Percentiles rank a stretch among this genome's conserved stretches.
Conservation (phyloP, 441 rosid species). For the Populus trichocarpa region DNA sequence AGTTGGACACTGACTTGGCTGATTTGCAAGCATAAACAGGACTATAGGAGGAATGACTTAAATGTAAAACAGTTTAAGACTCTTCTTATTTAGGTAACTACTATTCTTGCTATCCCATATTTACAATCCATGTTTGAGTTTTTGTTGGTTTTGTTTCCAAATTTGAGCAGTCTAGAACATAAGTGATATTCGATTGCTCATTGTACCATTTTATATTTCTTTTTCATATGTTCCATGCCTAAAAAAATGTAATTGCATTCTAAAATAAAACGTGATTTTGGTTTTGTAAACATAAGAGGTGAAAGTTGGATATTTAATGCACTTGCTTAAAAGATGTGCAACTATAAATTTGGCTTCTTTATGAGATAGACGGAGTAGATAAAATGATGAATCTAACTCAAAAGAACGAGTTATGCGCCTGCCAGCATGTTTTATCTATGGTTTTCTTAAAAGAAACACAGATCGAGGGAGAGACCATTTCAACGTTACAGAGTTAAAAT, state of each 20-base stretch:
- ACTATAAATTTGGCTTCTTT: neutral
- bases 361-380: neutral
- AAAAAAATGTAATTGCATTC: neutral
- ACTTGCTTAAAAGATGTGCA: neutral
- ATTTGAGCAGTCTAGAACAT: neutral
- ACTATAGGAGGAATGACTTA: too few species aligned
- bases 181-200: neutral
- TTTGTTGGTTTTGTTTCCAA: neutral
- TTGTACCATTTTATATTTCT: neutral
- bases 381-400: neutral
- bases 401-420: neutral
- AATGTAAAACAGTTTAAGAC: too few species aligned
- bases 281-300: neutral
- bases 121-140: too few species aligned
- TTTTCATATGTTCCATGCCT: neutral
- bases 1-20: neutral
- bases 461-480: neutral
- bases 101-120: neutral
- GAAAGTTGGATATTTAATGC: neutral
- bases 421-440: neutral
- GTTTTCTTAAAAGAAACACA: neutral
- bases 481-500: neutral
- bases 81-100: too few species aligned
- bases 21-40: neutral
- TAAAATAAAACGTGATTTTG: neutral